phyloP scores from a whole-genome alignment of 805 yeast species.

The Metschnikowia kunwiensis region DNA sequence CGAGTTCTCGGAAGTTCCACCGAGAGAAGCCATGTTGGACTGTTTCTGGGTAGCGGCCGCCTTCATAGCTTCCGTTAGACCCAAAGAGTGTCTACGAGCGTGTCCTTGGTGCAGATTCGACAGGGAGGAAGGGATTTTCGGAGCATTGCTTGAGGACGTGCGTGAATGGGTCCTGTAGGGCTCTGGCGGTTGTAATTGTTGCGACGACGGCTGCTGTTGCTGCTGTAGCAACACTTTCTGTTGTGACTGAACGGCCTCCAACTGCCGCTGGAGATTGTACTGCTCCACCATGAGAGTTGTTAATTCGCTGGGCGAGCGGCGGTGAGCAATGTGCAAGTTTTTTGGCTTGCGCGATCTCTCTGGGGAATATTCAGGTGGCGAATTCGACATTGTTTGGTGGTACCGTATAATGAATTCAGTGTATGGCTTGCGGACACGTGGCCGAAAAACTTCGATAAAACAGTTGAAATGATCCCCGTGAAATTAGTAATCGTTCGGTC shows the following conservation, averaged over 20 bases:
- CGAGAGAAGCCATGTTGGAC: constrained; percentile 33
- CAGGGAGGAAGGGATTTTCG: constrained; percentile 31
- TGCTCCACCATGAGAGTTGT: constrained; percentile 91
- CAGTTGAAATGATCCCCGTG: too few species aligned
- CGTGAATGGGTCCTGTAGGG: constrained; percentile 35
- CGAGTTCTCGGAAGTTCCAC: constrained; percentile 11
- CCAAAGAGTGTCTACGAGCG: constrained; percentile 86
- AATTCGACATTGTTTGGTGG: constrained; percentile 18
- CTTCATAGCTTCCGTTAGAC: constrained; percentile 85
- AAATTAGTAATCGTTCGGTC: too few species aligned
- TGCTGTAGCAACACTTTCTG: constrained; percentile 85
- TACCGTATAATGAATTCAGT: too few species aligned
- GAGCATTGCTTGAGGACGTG: constrained; percentile 26
- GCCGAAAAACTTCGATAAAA: constrained; percentile 1
- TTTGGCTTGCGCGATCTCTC: constrained; percentile 27
- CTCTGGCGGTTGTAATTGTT: constrained; percentile 19
- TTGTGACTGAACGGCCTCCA: constrained; percentile 88
- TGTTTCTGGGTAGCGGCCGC: constrained; percentile 92
- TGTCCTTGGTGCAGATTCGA: constrained; percentile 57
- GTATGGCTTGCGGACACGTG: not conserved
- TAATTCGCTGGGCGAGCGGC: constrained; percentile 93
- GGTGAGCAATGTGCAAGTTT: constrained; percentile 85
- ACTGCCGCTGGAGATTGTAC: constrained; percentile 82
- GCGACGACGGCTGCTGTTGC: constrained; percentile 29
- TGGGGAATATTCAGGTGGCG: constrained; percentile 9